These are phyloP conservation scores for Tuber indicum DNA, from an alignment of 495 filamentous ascomycete genomes.

Conservation along the genomic window DNA sequence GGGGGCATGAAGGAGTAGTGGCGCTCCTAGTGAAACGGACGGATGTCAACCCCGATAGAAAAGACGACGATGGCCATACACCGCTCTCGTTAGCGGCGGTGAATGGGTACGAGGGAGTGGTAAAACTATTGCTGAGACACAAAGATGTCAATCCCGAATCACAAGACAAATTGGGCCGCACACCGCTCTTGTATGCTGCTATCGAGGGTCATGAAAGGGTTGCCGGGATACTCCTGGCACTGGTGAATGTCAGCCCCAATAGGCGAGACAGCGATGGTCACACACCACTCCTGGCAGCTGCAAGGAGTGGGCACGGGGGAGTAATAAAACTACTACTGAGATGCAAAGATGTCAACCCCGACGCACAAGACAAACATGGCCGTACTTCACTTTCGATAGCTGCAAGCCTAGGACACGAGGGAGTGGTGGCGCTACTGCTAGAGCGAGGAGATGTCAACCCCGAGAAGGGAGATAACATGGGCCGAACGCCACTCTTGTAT, in stretches of 20 bases:
- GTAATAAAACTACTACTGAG: background rate
- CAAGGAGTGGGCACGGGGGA: background rate
- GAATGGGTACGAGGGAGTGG: background rate
- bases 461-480: background rate
- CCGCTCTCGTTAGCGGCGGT: background rate
- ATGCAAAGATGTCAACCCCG: background rate
- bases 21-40: background rate
- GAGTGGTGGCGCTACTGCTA: background rate
- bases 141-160: background rate
- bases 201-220: background rate
- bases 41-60: background rate
- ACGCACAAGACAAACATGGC: background rate
- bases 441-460: background rate
- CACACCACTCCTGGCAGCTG: background rate
- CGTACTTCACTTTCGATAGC: background rate
- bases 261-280: background rate
- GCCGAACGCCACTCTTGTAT: background rate
- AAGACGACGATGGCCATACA: background rate
- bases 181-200: background rate
- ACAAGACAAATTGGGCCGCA: background rate
- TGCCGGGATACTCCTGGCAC: background rate
- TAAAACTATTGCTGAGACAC: background rate
- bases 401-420: background rate
- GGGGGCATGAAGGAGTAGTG: background rate
- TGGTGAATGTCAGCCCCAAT: background rate